Evolutionary conservation across 306 rosid species (phyloP), one percentile per base, ranked within the genome.

Genomic region (Ziziphus jujuba): DNA sequence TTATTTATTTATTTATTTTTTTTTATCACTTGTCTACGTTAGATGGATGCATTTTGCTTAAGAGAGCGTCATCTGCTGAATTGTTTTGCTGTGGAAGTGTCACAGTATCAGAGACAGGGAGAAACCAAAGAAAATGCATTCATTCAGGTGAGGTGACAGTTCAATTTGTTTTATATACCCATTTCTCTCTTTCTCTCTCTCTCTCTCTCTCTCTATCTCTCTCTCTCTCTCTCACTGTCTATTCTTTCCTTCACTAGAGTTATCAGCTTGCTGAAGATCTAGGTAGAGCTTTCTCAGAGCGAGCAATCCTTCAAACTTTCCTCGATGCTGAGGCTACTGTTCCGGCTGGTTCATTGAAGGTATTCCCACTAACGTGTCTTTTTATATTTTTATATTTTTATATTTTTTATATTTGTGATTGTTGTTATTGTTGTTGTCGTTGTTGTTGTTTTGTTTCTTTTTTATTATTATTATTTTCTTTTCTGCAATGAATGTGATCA

Each of bases 251-350:
- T 50, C 52, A 62, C 53, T 85, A 93, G 97, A 88, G 95, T 78
- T 86, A 86, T 79, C 91, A 84, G 70, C 81, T 92, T 17, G 98
- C 98, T 4, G 85, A 83, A 75, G 97, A 93, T 74, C 81, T 93
- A 66, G 90, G 96, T 56, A 84, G 86, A 90, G 97, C 96, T 83
- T 93, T 86, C 80, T 82, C 98, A 9, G 96, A 90, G 65, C 81
- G 88, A 58, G 75, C 84, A 23, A 75, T 83, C 65, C 73, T 87
- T 75, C 86, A 81, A 70, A 84, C 75, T 9, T 84, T 90, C 62
- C 28, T 84, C 10, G 86, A 87, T 47, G 81, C 80, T 7, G 98
- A 92, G 77, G 80, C 87, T 56, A 54, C 82, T 34, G 38, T 87
- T 74, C 77, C 91, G 12, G 63, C 77, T 49, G 85, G 87, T 72